Base-by-base conservation (phyloP, 257 asterid genomes). In the Solanum pinnatisectum region DNA sequence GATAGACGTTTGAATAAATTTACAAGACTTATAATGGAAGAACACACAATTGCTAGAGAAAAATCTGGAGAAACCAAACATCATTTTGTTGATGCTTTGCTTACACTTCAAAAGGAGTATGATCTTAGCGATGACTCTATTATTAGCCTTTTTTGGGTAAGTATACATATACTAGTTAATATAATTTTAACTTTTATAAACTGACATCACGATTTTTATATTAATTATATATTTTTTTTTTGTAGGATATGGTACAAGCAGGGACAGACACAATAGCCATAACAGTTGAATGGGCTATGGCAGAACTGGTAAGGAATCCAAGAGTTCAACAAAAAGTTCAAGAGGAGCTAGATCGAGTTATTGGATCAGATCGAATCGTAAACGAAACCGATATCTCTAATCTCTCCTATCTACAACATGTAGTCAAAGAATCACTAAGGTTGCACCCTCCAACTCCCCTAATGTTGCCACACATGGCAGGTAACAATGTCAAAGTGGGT, bases 211-310 rank as follows among this genome's bases (percentile, higher is more conserved):
- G 3, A 27, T 12, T 65, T 30, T n/a, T 11, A 63, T 22, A 3
- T 44, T 37, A 12, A 32, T 59, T 33, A 18, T 33, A 82, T 12
- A 60, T 46, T 4, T 15, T 9, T 37, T 40, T 46, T 63, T 2
- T 90, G 90, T 93, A 96, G 98, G 97, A 96, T 67, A 95, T 94
- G 99, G 93, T 96, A 86, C 90, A 98, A 2, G 99, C 99, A 0
- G 99, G 98, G 60, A 95, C 94, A 96, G 99, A 96, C 92, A 96
- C 99, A 2, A 90, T 95, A 78, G 88, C 98, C 27, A 96, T 95
- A 70, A 90, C 95, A 3, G 96, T 90, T 5, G 99, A 96, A 46
- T 96, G 99, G 98, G 96, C 93, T 3, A 60, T 96, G 92, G 97
- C 98, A 0, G 98, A 95, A 93, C 86, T 96, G 85, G 96, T 96